A percentile compares a stretch with the other conserved stretches of the same genome.
phyloP scores from a whole-genome alignment of 202 grass and related monocot genomes.

The Elaeis oleifera region DNA sequence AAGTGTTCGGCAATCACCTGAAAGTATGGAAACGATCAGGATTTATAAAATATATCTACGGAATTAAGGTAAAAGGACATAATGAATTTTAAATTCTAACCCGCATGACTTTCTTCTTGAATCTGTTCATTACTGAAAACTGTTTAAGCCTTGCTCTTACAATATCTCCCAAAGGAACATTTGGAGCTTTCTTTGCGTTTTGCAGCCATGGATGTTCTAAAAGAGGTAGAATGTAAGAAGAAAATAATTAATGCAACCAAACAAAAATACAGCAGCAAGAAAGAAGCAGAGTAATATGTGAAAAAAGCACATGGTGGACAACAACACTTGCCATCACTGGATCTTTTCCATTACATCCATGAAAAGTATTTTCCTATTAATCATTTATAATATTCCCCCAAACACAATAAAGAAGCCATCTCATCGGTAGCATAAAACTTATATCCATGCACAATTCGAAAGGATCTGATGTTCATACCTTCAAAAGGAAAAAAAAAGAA shows the following conservation, averaged over 20 bases:
- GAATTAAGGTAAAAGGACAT: background rate
- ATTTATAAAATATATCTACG: background rate
- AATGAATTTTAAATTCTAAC: slow-evolving; percentile 21
- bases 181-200: slow-evolving; percentile 50
- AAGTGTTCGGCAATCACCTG: slow-evolving; percentile 89
- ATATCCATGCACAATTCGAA: too few relatives aligned
- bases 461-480: too few relatives aligned
- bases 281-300: background rate
- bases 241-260: background rate
- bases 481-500: too few relatives aligned
- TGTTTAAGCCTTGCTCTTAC: slow-evolving; percentile 78
- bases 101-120: slow-evolving; percentile 97
- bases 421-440: too few relatives aligned
- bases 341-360: background rate
- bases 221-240: background rate
- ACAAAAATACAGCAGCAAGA: background rate
- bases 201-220: slow-evolving; percentile 83
- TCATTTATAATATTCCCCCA: too few relatives aligned
- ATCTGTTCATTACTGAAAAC: slow-evolving; percentile 88
- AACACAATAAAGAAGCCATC: too few relatives aligned
- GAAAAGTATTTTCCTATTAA: too few relatives aligned
- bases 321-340: background rate
- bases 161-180: slow-evolving; percentile 76
- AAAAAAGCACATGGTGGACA: background rate
- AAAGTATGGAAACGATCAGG: background rate